Conservation (phyloP, 169 alveolate species). For the Plasmodium fragile region DNA sequence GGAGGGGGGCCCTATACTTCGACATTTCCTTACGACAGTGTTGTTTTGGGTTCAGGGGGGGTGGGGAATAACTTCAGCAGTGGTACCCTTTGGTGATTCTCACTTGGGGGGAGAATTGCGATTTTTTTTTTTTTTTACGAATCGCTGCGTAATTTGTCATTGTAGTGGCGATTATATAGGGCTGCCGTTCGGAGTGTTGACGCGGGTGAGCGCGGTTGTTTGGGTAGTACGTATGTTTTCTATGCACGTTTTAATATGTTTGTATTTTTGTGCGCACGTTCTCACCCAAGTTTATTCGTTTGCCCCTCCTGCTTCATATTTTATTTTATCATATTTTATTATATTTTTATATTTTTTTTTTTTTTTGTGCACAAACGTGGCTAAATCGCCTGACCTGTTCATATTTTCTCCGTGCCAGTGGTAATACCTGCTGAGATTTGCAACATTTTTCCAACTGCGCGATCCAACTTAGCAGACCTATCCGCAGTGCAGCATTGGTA, state of each 20-base stretch:
- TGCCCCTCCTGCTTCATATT: not conserved
- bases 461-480: not conserved
- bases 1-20: slow-evolving; percentile 48
- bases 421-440: not conserved
- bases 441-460: not conserved
- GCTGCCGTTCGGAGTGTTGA: not conserved
- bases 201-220: not conserved
- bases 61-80: not conserved
- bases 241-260: not conserved
- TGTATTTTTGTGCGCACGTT: not conserved
- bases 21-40: slow-evolving; percentile 37
- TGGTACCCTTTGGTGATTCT: not conserved
- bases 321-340: too few species aligned
- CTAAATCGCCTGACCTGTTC: not conserved
- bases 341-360: not conserved
- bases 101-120: not conserved
- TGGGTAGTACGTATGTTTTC: not conserved
- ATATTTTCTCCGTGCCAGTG: not conserved
- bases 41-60: not conserved
- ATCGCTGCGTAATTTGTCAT: not conserved
- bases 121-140: not conserved
- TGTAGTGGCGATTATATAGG: not conserved
- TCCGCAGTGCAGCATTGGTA: not conserved
- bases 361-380: not conserved
- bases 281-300: not conserved